phyloP scores from a whole-genome alignment of 768 basidiomycete species.

The Pulveroboletus sp. region DNA sequence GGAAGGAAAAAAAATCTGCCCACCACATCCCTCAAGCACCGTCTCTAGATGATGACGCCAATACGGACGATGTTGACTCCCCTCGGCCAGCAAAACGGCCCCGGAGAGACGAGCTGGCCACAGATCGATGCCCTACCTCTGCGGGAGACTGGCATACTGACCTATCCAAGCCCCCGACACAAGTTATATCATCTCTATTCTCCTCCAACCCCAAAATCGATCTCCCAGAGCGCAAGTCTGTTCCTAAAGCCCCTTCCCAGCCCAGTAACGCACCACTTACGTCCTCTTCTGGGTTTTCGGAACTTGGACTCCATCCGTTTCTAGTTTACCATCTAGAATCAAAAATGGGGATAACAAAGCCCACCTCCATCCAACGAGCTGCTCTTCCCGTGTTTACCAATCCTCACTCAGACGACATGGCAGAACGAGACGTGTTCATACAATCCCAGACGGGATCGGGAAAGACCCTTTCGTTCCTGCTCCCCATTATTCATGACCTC shows the following conservation, averaged over 20 bases:
- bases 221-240: slow-evolving; percentile 28
- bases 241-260: slow-evolving; percentile 27
- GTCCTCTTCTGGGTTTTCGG: slow-evolving; percentile 73
- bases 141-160: slow-evolving; percentile 17
- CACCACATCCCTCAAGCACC: slow-evolving; percentile 13
- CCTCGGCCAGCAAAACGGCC: slow-evolving; percentile 46
- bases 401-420: slow-evolving; percentile 32
- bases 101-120: slow-evolving; percentile 26
- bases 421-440: slow-evolving; percentile 76
- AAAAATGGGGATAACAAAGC: slow-evolving; percentile 80
- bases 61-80: slow-evolving; percentile 15
- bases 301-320: slow-evolving; percentile 79
- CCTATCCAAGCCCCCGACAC: slow-evolving; percentile 35
- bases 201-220: slow-evolving; percentile 73
- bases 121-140: slow-evolving; percentile 12
- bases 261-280: slow-evolving; percentile 83
- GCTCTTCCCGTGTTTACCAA: slow-evolving; percentile 59
- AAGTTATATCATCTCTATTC: slow-evolving; percentile 87
- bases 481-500: slow-evolving; percentile 93
- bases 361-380: slow-evolving; percentile 86
- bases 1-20: slow-evolving; percentile 40
- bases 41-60: slow-evolving; percentile 16
- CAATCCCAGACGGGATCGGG: slow-evolving; percentile 98
- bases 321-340: slow-evolving; percentile 68
- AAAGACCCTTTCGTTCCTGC: slow-evolving; percentile 88